Conservation (phyloP, 352 stramenopile genomes). For the Thalassiosira livingstoniorum region DNA sequence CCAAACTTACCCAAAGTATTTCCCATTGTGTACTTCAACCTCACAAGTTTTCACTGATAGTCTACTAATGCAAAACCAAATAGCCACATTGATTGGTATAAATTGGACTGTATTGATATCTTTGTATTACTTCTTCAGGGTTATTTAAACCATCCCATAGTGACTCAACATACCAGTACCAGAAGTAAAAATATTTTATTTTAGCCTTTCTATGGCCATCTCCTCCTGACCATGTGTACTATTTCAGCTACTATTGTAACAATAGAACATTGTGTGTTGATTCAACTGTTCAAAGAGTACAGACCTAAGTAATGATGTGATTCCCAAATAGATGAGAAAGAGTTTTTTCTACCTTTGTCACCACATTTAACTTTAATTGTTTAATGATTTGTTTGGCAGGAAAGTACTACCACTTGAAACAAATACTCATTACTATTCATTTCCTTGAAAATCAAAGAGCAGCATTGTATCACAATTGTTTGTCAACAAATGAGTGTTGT, state of each 20-base stretch:
- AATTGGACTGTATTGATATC: no score
- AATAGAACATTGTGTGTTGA: not conserved
- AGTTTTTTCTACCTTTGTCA: not conserved
- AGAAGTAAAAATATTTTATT: not conserved
- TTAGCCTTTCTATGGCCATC: not conserved
- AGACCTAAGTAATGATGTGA: not conserved
- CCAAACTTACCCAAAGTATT: no score
- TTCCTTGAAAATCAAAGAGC: not conserved
- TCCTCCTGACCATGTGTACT: not conserved
- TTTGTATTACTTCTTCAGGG: no score
- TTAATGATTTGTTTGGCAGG: not conserved
- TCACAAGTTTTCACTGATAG: conserved; percentile 12
- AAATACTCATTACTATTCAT: not conserved
- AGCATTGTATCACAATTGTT: not conserved
- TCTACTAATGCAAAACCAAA: no score
- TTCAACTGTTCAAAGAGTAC: not conserved
- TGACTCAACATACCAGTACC: not conserved
- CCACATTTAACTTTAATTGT: no score
- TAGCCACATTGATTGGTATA: no score
- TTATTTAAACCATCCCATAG: not conserved
- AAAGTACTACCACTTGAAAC: not conserved
- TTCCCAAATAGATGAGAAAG: not conserved
- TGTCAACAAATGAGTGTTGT: not conserved
- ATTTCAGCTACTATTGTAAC: not conserved
- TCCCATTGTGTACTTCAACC: no score